Base-by-base conservation (phyloP, 208 protist genomes). In the Leishmania major region DNA sequence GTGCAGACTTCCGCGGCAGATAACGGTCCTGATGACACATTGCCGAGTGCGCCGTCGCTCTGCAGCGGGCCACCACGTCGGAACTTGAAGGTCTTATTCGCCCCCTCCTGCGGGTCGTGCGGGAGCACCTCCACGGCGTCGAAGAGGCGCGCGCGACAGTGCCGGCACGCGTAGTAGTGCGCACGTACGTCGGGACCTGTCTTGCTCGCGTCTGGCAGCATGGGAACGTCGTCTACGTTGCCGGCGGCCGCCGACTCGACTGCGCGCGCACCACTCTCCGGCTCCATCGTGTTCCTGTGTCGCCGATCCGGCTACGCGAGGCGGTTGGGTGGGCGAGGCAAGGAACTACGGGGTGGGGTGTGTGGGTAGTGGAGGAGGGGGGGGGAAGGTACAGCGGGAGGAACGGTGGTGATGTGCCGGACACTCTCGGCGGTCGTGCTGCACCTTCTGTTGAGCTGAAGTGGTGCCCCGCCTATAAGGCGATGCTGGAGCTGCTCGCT, bases 141-240 rank as follows among this genome's bases (percentile, higher is more conserved):
- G 74, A 97, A 97, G 8, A 97, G 81, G 7, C 74, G 78, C 43
- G 45, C 55, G 22, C 94, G 88, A 75, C 94, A 97, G 73, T 72
- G 83, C 31, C 92, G 88, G 79, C 94, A 97, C 28, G 87, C 77
- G 82, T 93, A 97, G 51, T 84, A 82, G 80, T 15, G 49, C 2
- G 4, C 37, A n/a, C 28, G 55, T 15, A 31, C 51, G 53, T 8
- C 10, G 25, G 17, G 10, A 25, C 43, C 69, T 53, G 43, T 15
- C 22, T 2, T 25, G 31, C 43, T n/a, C 6, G 37, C 7, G 43
- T 35, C 25, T 35, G 69, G 10, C 1, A 35, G 25, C 43, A 53
- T 43, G 10, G 25, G 22, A 35, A n/a, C 69, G 37, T 47, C 10
- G 25, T 11, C 43, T 2, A 1, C 69, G 43, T 51, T n/a, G 25